Conservation (phyloP, 306 rosid genomes). For the Lathyrus sativus region DNA sequence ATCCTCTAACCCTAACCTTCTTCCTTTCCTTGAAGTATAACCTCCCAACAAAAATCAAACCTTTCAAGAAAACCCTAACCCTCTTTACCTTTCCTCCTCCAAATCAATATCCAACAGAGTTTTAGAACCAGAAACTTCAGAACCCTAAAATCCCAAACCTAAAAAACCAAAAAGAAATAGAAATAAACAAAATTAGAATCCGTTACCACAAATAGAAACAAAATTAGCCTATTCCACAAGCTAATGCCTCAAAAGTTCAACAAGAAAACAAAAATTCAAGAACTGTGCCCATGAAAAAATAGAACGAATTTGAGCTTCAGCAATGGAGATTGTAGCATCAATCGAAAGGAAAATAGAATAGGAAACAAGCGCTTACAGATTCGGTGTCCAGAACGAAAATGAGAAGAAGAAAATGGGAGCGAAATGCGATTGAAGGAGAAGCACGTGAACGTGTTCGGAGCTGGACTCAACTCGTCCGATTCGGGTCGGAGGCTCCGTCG, state of each 20-base stretch:
- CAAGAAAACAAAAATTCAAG: conserved; percentile 9
- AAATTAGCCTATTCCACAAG: conserved; percentile 38
- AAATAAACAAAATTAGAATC: conserved; percentile 40
- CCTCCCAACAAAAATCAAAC: conserved; percentile 40
- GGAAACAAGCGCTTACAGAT: conserved; percentile 56
- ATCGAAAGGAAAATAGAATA: conserved; percentile 47
- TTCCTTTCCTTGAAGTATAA: conserved; percentile 11
- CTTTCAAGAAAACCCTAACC: conserved; percentile 59
- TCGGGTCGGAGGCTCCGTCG: conserved; percentile 54
- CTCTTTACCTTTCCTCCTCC: conserved; percentile 38
- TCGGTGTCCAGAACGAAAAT: conserved; percentile 32
- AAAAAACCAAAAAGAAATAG: conserved; percentile 3
- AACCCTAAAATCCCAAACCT: conserved; percentile 69
- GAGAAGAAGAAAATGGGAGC: conserved; percentile 39
- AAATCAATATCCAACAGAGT: conserved; percentile 45
- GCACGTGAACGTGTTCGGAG: conserved; percentile 36
- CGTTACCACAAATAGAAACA: conserved; percentile 1
- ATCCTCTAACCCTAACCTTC: conserved; percentile 65
- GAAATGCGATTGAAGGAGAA: conserved; percentile 43
- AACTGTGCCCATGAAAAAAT: conserved; percentile 34
- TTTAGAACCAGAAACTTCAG: conserved; percentile 46
- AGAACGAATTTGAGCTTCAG: conserved; percentile 30
- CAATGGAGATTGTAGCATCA: conserved; percentile 32
- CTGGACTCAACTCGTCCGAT: conserved; percentile 41
- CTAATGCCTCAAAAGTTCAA: conserved; percentile 39